Base-by-base conservation (phyloP, 108 stramenopile species). In the Phaeodactylum tricornutum region DNA sequence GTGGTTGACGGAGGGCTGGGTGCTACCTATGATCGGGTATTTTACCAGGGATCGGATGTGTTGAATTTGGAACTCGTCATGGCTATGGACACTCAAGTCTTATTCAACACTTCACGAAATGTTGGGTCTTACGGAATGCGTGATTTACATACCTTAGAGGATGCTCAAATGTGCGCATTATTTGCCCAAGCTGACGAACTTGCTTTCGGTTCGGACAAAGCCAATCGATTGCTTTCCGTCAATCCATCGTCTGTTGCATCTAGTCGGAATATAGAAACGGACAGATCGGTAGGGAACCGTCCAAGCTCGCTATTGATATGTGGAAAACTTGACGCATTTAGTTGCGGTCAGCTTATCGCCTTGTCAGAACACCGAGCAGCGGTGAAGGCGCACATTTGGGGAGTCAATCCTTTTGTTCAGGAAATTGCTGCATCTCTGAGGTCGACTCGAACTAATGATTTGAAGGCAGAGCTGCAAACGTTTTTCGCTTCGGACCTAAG, bases 101-200 rank as follows among this genome's bases (percentile, higher is more conserved):
- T 51, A 2, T 36, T 51, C 29, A 69, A 75, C 44, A 29, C 61
- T 2, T 14, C 30, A 2, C 35, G 25, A 16, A 30, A 7, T 17
- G 20, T 27, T 24, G 66, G 59, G 16, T 16, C 12, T 1, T 35
- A 22, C 2, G 57, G 35, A 35, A 43, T 44, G 29, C 40, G 55
- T 17, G 59, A 72, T 29, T 24, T 68, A 8, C 29, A 62, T 35
- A 19, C 55, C 7, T 45, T 50, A 22, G 75, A 77, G 51, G 82
- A 86, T 55, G 55, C 66, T n/a, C 30, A 79, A 20, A 55, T 91
- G 25, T 81, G 81, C 29, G 68, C 80, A 0, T 30, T 84, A 37
- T 83, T 91, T 52, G 77, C 76, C 11, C 66, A 81, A 47, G 89
- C 82, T 7, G 89, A 91, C 58, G 78, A 71, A 35, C 41, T 91